A percentile compares a stretch with the other conserved stretches of the same genome.
These are phyloP conservation scores for Canavalia ensiformis DNA, from an alignment of 306 rosid species.

Conservation along the genomic window DNA sequence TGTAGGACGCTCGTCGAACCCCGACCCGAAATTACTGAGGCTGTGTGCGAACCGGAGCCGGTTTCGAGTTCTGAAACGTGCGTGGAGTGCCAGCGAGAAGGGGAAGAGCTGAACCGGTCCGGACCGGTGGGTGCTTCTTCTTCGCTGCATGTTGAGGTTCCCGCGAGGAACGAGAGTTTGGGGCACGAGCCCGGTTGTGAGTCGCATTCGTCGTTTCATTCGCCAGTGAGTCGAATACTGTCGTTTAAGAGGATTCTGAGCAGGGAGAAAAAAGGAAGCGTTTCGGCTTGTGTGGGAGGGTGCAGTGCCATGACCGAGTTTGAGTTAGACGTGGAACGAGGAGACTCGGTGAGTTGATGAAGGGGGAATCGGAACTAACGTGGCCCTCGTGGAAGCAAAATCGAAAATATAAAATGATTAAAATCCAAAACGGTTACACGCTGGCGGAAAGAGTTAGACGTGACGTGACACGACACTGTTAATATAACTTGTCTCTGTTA, in stretches of 20 bases:
- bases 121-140: conserved; percentile 40
- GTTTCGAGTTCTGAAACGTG: conserved; percentile 58
- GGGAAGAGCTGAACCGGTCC: conserved; percentile 22
- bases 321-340: conserved; percentile 62
- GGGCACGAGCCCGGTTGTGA: conserved; percentile 53
- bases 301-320: conserved; percentile 52
- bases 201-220: conserved; percentile 32
- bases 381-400: not conserved
- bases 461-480: too few relatives aligned
- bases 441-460: not conserved
- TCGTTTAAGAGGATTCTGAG: conserved; percentile 75
- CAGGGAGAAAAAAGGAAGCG: conserved; percentile 56
- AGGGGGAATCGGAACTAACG: conserved; percentile 12
- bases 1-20: conserved; percentile 75
- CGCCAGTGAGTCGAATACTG: conserved; percentile 71
- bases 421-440: not conserved
- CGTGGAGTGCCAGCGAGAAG: conserved; percentile 43
- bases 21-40: not conserved
- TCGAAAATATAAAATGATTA: too few relatives aligned
- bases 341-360: conserved; percentile 48
- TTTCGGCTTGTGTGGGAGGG: conserved; percentile 47
- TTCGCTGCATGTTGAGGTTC: conserved; percentile 57
- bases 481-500: too few relatives aligned
- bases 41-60: conserved; percentile 47
- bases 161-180: conserved; percentile 54